Conservation (phyloP, 495 filamentous ascomycete species). For the Neurospora sp. region DNA sequence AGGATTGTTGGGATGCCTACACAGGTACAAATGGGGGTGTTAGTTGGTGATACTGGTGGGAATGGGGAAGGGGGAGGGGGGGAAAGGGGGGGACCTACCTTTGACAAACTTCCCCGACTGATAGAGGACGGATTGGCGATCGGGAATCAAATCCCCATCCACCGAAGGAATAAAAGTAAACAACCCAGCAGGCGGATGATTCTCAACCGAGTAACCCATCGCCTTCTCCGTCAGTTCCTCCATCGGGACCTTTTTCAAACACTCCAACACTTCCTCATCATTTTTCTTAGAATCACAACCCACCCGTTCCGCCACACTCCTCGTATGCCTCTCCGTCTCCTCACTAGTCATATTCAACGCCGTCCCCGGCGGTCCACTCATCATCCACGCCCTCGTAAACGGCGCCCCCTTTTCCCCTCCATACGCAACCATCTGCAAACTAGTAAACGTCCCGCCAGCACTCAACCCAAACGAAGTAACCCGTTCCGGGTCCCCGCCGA, state of each 20-base stretch:
- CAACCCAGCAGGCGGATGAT: constrained; percentile 13
- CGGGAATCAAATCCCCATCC: constrained; percentile 22
- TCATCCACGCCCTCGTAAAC: constrained; percentile 27
- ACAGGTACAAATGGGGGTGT: too few relatives aligned
- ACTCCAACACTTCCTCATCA: constrained; percentile 20
- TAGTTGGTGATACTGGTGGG: too few relatives aligned
- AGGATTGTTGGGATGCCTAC: constrained; percentile 23
- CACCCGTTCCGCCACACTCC: constrained; percentile 17
- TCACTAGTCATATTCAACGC: constrained; percentile 32
- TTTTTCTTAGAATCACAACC: constrained; percentile 2
- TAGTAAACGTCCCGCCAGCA: constrained; percentile 14
- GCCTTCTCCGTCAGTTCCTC: constrained; percentile 21
- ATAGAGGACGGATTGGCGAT: constrained; percentile 12
- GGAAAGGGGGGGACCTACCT: not conserved
- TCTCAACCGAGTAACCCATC: constrained; percentile 13
- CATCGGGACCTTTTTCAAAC: constrained; percentile 22
- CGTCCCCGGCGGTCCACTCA: constrained; percentile 34
- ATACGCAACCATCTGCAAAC: constrained; percentile 26
- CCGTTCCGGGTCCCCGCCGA: constrained; percentile 30
- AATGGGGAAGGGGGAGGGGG: not conserved
- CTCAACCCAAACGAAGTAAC: constrained; percentile 17
- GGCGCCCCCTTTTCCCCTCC: constrained; percentile 22
- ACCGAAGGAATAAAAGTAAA: constrained; percentile 22
- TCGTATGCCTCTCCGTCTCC: constrained; percentile 25
- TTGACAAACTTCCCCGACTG: constrained; percentile 19